Evolutionary conservation across 129 eudicot species (phyloP).

Genomic region (Ambrosia artemisiifolia): DNA sequence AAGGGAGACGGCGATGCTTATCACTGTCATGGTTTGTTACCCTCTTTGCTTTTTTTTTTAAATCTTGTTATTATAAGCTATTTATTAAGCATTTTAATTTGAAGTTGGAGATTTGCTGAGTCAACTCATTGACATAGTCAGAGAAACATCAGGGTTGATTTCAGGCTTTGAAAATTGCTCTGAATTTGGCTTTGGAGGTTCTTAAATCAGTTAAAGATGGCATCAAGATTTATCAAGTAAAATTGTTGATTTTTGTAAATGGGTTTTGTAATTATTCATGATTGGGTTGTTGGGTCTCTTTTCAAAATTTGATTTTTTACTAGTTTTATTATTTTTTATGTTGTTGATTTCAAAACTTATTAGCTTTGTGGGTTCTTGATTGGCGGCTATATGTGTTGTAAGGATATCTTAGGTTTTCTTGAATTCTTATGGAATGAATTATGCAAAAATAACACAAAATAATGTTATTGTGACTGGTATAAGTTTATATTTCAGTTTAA

Average conservation of each 20-base stretch:
- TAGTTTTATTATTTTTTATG: neutral
- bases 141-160: conserved; percentile 55
- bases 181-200: conserved; percentile 57
- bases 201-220: conserved; percentile 55
- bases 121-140: conserved; percentile 55
- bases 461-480: neutral
- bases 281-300: conserved; percentile 3
- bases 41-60: too few relatives aligned
- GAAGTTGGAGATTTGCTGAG: conserved; percentile 34
- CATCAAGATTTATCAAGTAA: conserved; percentile 81
- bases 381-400: neutral
- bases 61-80: too few relatives aligned
- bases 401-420: neutral
- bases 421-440: neutral
- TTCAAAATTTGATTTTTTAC: conserved; percentile 6
- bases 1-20: too few relatives aligned
- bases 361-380: neutral
- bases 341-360: neutral
- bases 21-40: too few relatives aligned
- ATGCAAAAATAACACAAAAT: conserved; percentile 5
- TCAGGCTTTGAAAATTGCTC: conserved; percentile 45
- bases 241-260: neutral
- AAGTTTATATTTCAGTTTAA: neutral
- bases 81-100: too few relatives aligned
- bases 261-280: conserved; percentile 18